Evolutionary conservation across 2,329 filamentous ascomycete species (phyloP), one percentile per base, ranked within the genome.

Genomic region (Dichotomopilus funicola): DNA sequence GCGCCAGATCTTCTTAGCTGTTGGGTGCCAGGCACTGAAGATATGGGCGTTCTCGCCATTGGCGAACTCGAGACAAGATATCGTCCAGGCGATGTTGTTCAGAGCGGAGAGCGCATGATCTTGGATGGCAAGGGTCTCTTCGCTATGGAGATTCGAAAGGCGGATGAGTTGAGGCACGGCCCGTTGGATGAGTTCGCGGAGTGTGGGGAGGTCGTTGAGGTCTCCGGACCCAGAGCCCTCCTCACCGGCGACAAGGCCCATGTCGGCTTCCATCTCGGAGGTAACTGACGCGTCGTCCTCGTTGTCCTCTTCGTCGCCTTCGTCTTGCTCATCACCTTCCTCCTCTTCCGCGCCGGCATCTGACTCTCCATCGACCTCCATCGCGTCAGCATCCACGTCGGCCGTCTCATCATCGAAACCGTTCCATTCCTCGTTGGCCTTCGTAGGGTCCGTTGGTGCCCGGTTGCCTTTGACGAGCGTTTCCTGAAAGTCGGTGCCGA

Each of bases 11-110:
- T 72, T 69, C 59, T 75, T 75, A 34, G 78, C 78, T 5, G 74
- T 67, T 0, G 79, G 77, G 1, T 68, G 66, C 84, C 85, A 87
- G 4, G 74, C 74, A 48, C 69, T 70, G 51, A 75, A 73, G 54
- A 87, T 73, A 54, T 73, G 71, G 4, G 73, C 69, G 65, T 82
- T 81, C 51, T 75, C 73, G n/a, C 71, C 70, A 36, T 79, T 75
- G 31, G 75, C 72, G 63, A 83, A 83, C 67, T 85, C 81, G 61
- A 84, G 72, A 62, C 78, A 78, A 7, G 81, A 83, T 42, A 85
- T 73, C 9, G 83, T 84, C 83, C 85, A 87, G 52, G 83, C 75
- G 52, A 87, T 79, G 68, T 87, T 87, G 72, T 81, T 86, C 56
- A 88, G 74, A 12, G 82, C 78, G 2, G 80, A 78, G 31, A 87